These are phyloP conservation scores for Mycena rebaudengoi DNA, from an alignment of 768 basidiomycete species.

Conservation along the genomic window DNA sequence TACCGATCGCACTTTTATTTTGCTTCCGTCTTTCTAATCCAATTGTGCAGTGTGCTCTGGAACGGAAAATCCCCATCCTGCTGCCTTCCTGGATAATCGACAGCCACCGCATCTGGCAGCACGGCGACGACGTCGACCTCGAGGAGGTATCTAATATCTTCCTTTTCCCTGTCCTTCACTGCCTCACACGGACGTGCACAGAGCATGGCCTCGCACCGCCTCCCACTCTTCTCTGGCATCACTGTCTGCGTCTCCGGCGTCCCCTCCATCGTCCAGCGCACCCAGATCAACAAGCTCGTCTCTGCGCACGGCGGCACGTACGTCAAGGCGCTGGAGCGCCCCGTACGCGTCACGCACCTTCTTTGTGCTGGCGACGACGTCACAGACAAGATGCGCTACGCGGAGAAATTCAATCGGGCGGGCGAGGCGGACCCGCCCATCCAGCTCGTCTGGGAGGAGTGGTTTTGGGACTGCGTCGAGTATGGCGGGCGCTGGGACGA, in stretches of 20 bases:
- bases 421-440: conserved; percentile 72
- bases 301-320: conserved; percentile 71
- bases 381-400: conserved; percentile 82
- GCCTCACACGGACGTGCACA: conserved; percentile 36
- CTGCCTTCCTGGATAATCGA: conserved; percentile 80
- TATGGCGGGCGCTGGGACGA: conserved; percentile 80
- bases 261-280: conserved; percentile 65
- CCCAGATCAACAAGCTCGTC: conserved; percentile 70
- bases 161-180: not conserved
- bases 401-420: conserved; percentile 73
- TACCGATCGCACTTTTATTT: too few species aligned
- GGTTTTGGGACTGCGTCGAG: conserved; percentile 93
- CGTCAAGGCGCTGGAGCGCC: conserved; percentile 78
- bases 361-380: conserved; percentile 75
- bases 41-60: conserved; percentile 85
- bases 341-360: conserved; percentile 85
- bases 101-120: conserved; percentile 76
- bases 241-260: conserved; percentile 81
- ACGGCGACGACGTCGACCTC: conserved; percentile 81
- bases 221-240: conserved; percentile 60
- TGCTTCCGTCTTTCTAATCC: too few species aligned
- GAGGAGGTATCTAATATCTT: conserved; percentile 55
- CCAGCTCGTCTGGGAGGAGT: conserved; percentile 90
- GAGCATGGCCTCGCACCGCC: conserved; percentile 62
- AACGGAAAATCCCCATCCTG: conserved; percentile 83